Conservation (phyloP, 441 rosid genomes). For the Pelargonium myrrhifolium region DNA sequence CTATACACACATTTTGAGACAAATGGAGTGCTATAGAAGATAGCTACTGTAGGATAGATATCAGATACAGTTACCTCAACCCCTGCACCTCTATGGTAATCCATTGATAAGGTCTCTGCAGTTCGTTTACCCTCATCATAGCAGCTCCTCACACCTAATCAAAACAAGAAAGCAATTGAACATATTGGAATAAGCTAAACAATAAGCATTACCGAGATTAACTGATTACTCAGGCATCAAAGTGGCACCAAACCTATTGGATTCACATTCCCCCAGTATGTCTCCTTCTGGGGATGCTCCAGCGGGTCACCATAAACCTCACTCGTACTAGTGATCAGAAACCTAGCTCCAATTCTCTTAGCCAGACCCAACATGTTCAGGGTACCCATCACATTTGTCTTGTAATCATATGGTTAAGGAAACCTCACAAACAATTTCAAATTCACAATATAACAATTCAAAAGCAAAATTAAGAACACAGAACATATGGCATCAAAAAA, state of each 20-base stretch:
- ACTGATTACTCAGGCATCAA: neutral
- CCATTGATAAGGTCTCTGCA: slow-evolving; percentile 87
- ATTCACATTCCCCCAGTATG: slow-evolving; percentile 91
- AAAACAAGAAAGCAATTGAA: slow-evolving; percentile 9
- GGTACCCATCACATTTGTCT: slow-evolving; percentile 99
- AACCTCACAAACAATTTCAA: neutral
- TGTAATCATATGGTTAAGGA: slow-evolving; percentile 59
- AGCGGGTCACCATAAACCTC: slow-evolving; percentile 98
- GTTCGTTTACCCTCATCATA: slow-evolving; percentile 95
- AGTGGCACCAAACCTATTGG: slow-evolving; percentile 56
- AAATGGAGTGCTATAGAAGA: neutral
- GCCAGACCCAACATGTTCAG: slow-evolving; percentile 96
- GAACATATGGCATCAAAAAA: neutral
- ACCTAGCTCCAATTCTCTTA: slow-evolving; percentile 92
- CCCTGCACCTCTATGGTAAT: slow-evolving; percentile 82
- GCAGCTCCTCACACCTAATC: slow-evolving; percentile 82
- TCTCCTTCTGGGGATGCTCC: slow-evolving; percentile 96
- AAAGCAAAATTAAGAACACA: neutral
- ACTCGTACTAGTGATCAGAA: slow-evolving; percentile 90
- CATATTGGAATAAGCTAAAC: neutral
- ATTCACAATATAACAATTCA: neutral
- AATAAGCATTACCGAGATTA: neutral
- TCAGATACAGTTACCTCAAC: slow-evolving; percentile 56
- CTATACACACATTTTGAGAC: too few species aligned
- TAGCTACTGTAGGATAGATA: neutral